These are phyloP conservation scores for Malassezia globosa DNA, from an alignment of 1,284 basidiomycete genomes.

Conservation along the genomic window DNA sequence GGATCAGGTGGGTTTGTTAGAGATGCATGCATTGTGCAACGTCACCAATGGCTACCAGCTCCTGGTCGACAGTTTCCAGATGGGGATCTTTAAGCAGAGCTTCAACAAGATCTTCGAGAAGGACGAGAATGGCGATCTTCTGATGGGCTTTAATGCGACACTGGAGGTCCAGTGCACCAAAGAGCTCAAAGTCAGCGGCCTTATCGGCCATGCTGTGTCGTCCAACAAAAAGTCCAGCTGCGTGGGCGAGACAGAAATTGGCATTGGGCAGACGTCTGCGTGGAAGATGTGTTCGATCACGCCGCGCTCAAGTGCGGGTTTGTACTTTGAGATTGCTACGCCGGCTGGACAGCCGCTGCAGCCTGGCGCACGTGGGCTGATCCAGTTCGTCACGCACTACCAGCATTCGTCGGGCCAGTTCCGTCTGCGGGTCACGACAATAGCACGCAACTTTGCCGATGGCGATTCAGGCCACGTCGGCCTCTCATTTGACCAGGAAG, in stretches of 20 bases:
- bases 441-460: constrained; percentile 93
- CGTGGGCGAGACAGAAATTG: constrained; percentile 98
- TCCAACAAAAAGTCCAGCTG: constrained; percentile 91
- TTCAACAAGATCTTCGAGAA: constrained; percentile 90
- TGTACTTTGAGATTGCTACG: constrained; percentile 98
- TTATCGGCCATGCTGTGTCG: constrained; percentile 94
- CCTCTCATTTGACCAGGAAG: constrained; percentile 93
- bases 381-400: constrained; percentile 98
- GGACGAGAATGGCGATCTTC: constrained; percentile 79
- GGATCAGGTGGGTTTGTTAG: constrained; percentile 91
- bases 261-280: constrained; percentile 96
- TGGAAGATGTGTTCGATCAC: constrained; percentile 93
- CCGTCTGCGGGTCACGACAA: constrained; percentile 86
- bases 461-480: constrained; percentile 86
- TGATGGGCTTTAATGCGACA: constrained; percentile 98
- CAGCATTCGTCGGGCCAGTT: constrained; percentile 92
- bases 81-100: constrained; percentile 96
- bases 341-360: constrained; percentile 90
- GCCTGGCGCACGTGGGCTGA: constrained; percentile 81
- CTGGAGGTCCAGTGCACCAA: constrained; percentile 98
- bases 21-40: constrained; percentile 93
- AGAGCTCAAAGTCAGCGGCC: constrained; percentile 93
- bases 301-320: constrained; percentile 74
- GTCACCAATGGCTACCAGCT: constrained; percentile 94
- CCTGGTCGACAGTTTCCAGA: constrained; percentile 91